A percentile compares a stretch with the other conserved stretches of the same genome.
phyloP scores from a whole-genome alignment of 2,329 filamentous ascomycete species.

The Stemphylium lycopersici region DNA sequence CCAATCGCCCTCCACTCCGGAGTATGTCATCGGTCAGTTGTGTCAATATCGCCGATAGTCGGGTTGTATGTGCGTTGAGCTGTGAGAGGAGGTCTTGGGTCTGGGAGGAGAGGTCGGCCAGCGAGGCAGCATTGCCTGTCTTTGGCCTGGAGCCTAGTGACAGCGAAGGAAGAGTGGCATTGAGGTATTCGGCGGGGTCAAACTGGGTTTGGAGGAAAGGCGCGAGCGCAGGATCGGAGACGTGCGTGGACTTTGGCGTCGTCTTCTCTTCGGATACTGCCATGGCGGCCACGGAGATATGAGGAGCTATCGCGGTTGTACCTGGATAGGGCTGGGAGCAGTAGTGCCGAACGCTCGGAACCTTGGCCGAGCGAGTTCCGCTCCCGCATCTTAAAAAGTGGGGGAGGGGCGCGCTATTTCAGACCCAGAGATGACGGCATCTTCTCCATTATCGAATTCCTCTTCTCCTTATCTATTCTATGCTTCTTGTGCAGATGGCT shows the following conservation, averaged over 20 bases:
- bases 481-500: background rate
- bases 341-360: slow-evolving; percentile 20
- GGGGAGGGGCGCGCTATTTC: slow-evolving; percentile 24
- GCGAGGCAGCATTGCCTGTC: slow-evolving; percentile 58
- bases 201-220: slow-evolving; percentile 79
- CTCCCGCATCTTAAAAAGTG: slow-evolving; percentile 14
- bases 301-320: slow-evolving; percentile 16
- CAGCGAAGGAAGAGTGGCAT: slow-evolving; percentile 75
- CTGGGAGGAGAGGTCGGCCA: slow-evolving; percentile 79
- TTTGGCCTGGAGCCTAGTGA: slow-evolving; percentile 53
- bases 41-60: slow-evolving; percentile 80
- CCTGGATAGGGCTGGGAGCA: slow-evolving; percentile 21
- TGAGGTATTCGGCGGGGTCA: slow-evolving; percentile 85
- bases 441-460: background rate
- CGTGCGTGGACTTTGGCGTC: slow-evolving; percentile 55
- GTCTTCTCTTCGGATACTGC: slow-evolving; percentile 29
- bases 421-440: slow-evolving; percentile 7
- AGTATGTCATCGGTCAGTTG: slow-evolving; percentile 94
- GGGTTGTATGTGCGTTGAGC: slow-evolving; percentile 85
- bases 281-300: slow-evolving; percentile 29
- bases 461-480: background rate
- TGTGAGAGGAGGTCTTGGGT: slow-evolving; percentile 85
- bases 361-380: slow-evolving; percentile 4
- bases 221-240: slow-evolving; percentile 73
- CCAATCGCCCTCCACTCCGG: slow-evolving; percentile 82